Base-by-base conservation (phyloP, 805 yeast species). In the Sungouiozyma ichnusensis region DNA sequence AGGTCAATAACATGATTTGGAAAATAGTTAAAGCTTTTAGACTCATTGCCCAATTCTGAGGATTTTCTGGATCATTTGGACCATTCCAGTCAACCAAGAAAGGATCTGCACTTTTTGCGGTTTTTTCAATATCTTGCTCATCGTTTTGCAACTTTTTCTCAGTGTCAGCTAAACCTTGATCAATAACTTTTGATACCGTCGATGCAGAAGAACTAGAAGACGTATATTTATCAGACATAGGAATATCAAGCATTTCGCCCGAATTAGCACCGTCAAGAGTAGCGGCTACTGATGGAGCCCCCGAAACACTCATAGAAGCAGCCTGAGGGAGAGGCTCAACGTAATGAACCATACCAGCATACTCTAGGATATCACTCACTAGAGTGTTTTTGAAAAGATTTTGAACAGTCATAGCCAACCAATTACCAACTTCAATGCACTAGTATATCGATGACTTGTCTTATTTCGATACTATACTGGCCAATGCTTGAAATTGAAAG, bases 61-160 rank as follows among this genome's bases (percentile, higher is more conserved):
- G 85, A 48, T 73, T 60, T 44, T 72, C 77, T 1, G 77, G 73
- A 51, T 76, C 82, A 40, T 69, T 69, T 1, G 50, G 45, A 8
- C 55, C 58, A 16, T 48, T 40, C 53, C 53, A 58, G 8, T 44
- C 52, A 1, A 58, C 56, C 17, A 56, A 37, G 37, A 50, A 55
- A 11, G 58, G 60, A 34, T 65, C 71, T 14, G 13, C 29, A 3
- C 18, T 31, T 18, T 33, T 33, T 24, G 29, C 29, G 3, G 16
- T 35, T 2, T 32, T 19, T 15, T 35, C 35, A 4, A 15, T 35
- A 8, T 31, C 31, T 11, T 34, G 34, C 13, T 19, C 31, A 9
- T 29, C 29, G n/a, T 29, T 18, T 16, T n/a, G 6, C 15, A 8
- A 7, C 15, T 16, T 11, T 2, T 18, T 32, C 24, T 11, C 15